Evolutionary conservation across 1,284 basidiomycete genomes (phyloP), one percentile per base, ranked within the genome.

Genomic region (Coniferiporia weirii): DNA sequence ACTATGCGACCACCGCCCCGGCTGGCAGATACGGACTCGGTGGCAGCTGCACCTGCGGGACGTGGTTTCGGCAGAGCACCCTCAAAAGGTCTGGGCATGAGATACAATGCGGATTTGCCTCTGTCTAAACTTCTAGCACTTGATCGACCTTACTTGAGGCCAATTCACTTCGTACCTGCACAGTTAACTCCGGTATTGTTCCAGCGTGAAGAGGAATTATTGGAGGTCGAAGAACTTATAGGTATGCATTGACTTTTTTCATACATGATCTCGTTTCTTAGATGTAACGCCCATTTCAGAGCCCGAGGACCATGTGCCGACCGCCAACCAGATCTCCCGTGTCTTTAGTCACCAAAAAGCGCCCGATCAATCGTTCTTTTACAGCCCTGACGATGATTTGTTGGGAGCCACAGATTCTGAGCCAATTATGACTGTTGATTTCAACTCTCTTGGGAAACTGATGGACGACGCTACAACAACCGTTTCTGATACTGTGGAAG

Each of bases 91-190:
- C 57, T 67, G 5, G 52, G 60, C 4, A 66, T 67, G 15, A 44
- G 70, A 22, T 66, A 65, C 1, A 52, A 61, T 43, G 38, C 63
- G 17, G 62, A 61, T 51, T 75, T 76, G 6, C 77, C 85, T 0
- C 71, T 89, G 12, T 85, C 85, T 0, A 77, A 74, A 43, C 65
- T 84, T 34, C 71, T 87, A 10, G 76, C 80, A 61, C 71, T 79
- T 35, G 79, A 83, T 51, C 73, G 89, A 36, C 87, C 86, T 1
- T 72, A 83, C 0, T 73, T 90, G 12, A 73, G 75, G 27, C 88
- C 88, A 0, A 75, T 91, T 62, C 71, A 73, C 17, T 91, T 91
- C 65, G 85, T 91, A n/a, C 80, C 75, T 9, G 82, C 85, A 0
- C 73, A 76, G 7, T 59, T 76, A 51, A 83, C 79, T 2, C 77